Evolutionary conservation across 208 protist species (phyloP).

Genomic region (Polymyxa betae): DNA sequence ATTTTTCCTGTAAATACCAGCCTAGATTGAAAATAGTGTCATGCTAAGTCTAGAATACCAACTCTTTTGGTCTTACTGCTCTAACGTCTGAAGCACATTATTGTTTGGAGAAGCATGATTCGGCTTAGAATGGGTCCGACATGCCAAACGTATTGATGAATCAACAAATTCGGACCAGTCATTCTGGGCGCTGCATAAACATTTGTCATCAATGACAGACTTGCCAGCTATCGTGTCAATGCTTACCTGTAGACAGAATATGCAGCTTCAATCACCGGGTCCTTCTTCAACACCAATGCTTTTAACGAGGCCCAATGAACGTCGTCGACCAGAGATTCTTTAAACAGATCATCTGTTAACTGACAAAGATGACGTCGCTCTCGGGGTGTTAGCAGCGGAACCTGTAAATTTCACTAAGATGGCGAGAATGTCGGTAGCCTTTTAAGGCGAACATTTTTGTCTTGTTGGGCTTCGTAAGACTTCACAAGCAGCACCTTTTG

Average conservation of each 20-base stretch:
- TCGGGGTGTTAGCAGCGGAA: background rate
- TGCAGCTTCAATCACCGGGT: conserved; percentile 19
- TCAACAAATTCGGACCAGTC: conserved; percentile 7
- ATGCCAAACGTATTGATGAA: background rate
- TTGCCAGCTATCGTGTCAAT: background rate
- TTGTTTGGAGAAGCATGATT: background rate
- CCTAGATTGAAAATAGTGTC: too few species aligned
- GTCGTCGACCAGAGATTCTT: conserved; percentile 25
- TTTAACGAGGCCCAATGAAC: conserved; percentile 39
- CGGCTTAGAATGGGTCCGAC: background rate
- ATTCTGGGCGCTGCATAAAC: background rate
- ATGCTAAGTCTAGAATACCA: too few species aligned
- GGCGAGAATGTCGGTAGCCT: background rate
- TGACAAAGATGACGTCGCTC: conserved; percentile 32
- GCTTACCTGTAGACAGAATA: conserved; percentile 30
- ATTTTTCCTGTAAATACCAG: background rate
- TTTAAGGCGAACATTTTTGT: background rate
- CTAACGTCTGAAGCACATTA: background rate
- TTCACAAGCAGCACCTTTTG: background rate
- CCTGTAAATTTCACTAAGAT: background rate
- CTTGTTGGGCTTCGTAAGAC: background rate
- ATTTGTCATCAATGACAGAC: background rate
- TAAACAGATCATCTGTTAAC: conserved; percentile 42
- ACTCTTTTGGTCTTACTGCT: background rate
- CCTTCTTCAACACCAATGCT: background rate